Conservation (phyloP, 2,329 filamentous ascomycete species). For the Ascocoryne sarcoides region DNA sequence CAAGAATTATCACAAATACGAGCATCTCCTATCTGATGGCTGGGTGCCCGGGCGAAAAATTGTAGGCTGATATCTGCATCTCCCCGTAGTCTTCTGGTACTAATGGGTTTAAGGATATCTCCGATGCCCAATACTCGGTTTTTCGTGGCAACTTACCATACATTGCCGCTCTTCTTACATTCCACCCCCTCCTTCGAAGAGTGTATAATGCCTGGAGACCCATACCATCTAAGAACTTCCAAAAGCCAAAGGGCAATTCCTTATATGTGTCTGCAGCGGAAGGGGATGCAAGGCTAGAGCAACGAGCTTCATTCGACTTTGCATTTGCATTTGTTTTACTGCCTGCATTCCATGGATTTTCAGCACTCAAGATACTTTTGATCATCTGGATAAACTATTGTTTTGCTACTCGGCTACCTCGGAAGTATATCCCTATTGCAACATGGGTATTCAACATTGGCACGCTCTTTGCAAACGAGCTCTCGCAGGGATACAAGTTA, state of each 20-base stretch:
- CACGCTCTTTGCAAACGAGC: conserved; percentile 82
- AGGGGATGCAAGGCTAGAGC: conserved; percentile 51
- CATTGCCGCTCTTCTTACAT: conserved; percentile 60
- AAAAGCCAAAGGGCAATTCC: conserved; percentile 26
- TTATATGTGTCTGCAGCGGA: conserved; percentile 33
- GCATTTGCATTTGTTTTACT: conserved; percentile 75
- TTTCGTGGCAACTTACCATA: conserved; percentile 84
- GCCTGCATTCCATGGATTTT: conserved; percentile 73
- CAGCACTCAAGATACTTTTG: conserved; percentile 67
- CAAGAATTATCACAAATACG: conserved; percentile 69
- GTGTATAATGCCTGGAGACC: conserved; percentile 50
- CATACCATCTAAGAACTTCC: conserved; percentile 16
- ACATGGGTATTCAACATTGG: conserved; percentile 89
- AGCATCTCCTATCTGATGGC: conserved; percentile 62
- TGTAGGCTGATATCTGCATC: conserved; percentile 38
- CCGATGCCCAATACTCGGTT: conserved; percentile 76
- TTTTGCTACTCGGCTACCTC: conserved; percentile 64
- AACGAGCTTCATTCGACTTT: conserved; percentile 75
- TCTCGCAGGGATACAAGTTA: conserved; percentile 69
- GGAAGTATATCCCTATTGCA: conserved; percentile 58
- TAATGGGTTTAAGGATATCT: conserved; percentile 58
- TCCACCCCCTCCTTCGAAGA: conserved; percentile 72
- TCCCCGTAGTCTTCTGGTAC: conserved; percentile 2
- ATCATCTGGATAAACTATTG: conserved; percentile 79
- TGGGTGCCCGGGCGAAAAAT: conserved; percentile 93